Base-by-base conservation (phyloP, 2,329 filamentous ascomycete species). In the Myrmaecium sp. region DNA sequence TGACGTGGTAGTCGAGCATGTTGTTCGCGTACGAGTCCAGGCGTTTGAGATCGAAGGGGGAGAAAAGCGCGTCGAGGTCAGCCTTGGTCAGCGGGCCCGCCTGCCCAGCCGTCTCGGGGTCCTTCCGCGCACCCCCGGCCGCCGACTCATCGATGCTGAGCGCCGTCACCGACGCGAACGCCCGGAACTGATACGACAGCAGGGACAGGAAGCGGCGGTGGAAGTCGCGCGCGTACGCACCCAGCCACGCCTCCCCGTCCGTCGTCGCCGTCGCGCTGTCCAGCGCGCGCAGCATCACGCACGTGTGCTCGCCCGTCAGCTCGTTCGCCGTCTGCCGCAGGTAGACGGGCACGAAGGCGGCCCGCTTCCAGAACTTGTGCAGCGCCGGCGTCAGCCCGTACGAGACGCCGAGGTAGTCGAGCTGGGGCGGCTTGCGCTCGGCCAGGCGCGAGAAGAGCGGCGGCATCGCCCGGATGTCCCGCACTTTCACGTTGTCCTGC, bases 341-440 rank as follows among this genome's bases (percentile, higher is more conserved):
- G 44, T 98, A 98, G 1, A 98, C 81, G 0, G 89, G 89, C 2
- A 74, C 70, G 49, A 94, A 98, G 1, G 64, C 63, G 10, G 77
- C 70, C 18, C 79, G 76, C 55, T 94, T 93, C 89, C 89, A 98
- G 62, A 98, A 98, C 46, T 81, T 91, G 58, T 93, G 89, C 9
- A 98, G 69, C 9, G 70, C 65, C 20, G 74, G 64, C 0, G 89
- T 98, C 30, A 98, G 62, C 28, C 89, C 91, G 48, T 92, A 98
- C 43, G 81, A 92, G 26, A 98, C 91, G 46, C 91, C 89, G 10
- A 98, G 54, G 44, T 95, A 98, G 54, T 98, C 89, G 5, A 98
- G 69, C 5, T 59, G 58, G 23, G 80, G 74, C 0, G 89, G 76
- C 30, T 72, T 74, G 36, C 80, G 72, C 54, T 98, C 83, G 1